A percentile compares a stretch with the other conserved stretches of the same genome.
phyloP scores from a whole-genome alignment of 306 rosid species.

The Begonia masoniana region DNA sequence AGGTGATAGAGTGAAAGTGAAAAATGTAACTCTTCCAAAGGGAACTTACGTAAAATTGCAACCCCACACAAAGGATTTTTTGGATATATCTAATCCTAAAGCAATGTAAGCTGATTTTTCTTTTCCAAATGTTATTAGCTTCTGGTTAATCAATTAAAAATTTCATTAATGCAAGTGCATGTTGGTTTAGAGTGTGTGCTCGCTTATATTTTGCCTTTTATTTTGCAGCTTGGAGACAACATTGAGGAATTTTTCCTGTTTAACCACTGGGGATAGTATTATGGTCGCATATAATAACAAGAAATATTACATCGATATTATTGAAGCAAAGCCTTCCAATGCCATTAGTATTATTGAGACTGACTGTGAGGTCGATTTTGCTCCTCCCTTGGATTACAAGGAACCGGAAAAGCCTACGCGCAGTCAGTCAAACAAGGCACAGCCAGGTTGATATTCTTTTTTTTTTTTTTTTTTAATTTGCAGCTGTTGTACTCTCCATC shows the following conservation, averaged over 20 bases:
- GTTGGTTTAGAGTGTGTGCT: too few species aligned
- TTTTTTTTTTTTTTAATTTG: not conserved
- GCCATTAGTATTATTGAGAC: constrained; percentile 95
- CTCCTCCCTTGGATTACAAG: constrained; percentile 95
- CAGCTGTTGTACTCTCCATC: too few species aligned
- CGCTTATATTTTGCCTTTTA: too few species aligned
- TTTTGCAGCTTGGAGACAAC: constrained; percentile 52
- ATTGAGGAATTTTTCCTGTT: constrained; percentile 85
- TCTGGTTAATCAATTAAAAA: too few species aligned
- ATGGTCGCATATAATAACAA: constrained; percentile 98
- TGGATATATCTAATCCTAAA: constrained; percentile 97
- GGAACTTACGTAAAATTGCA: constrained; percentile 95
- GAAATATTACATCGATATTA: constrained; percentile 84
- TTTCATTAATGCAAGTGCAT: too few species aligned
- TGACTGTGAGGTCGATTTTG: constrained; percentile 98
- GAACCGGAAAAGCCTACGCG: constrained; percentile 68
- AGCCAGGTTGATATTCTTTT: too few species aligned
- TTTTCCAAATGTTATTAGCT: too few species aligned
- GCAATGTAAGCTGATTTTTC: constrained; percentile 59
- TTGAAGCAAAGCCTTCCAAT: constrained; percentile 75
- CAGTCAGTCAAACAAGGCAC: constrained; percentile 44
- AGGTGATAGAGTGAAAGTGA: constrained; percentile 73
- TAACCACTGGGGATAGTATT: constrained; percentile 88
- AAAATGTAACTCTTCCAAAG: constrained; percentile 90
- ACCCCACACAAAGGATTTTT: constrained; percentile 89